Base-by-base conservation (phyloP, 2,329 filamentous ascomycete species). In the Podosphaera fusca region DNA sequence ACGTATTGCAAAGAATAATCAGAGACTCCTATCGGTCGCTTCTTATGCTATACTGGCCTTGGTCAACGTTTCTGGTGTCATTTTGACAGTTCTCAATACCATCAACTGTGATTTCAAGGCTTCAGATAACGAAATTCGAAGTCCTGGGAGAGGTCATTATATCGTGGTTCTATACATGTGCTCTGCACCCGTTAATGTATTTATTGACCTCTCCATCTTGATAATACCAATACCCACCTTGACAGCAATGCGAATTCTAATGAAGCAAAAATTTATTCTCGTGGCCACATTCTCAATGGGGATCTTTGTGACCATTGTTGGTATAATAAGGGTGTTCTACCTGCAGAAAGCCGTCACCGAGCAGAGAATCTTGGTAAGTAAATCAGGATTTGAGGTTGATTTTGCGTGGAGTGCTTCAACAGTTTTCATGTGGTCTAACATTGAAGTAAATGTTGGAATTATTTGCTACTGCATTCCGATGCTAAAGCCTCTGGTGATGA, bases 401-500 rank as follows among this genome's bases (percentile, higher is more conserved):
- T 81, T 80, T 63, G 71, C 76, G 57, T 86, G 80, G 81, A 88
- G 90, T 65, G 85, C 86, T 0, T 87, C 86, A 0, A 71, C 88
- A 4, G 86, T 87, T 0, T 83, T 94, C 66, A 90, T 95, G 85
- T 96, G 89, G 90, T 90, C 85, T 14, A 85, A 84, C 10, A 81
- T 95, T 56, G 89, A 95, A 68, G 87, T 95, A 65, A 92, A 94
- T 62, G 74, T 94, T 1, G 89, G 87, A 21, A 88, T 95, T 63
- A 83, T 88, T 61, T 94, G 87, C 66, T 89, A 85, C 47, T 95
- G 88, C 64, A 85, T 95, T n/a, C 90, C 90, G 7, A 90, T 85
- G 0, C 72, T 95, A 60, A 95, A 95, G 67, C 89, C 90, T 1
- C 73, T 96, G 5, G 81, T 90, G 57, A 78, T 85, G 61, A 60